Base-by-base conservation (phyloP, 1,139 yeast genomes). In the Saccharomyces pastorianus region DNA sequence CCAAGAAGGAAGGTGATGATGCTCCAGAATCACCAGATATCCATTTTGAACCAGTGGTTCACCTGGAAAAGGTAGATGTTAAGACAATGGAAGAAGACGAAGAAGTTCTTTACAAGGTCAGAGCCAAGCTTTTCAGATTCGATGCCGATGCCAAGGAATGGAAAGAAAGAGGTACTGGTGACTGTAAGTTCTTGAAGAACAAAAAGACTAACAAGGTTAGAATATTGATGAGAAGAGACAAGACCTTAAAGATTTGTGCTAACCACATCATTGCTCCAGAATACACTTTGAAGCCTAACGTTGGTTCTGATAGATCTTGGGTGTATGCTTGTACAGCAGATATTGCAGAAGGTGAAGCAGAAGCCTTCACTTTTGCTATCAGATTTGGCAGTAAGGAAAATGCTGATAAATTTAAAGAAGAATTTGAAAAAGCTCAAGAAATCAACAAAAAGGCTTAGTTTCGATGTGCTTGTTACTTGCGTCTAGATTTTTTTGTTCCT, bases 131-230 rank as follows among this genome's bases (percentile, higher is more conserved):
- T 70, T 93, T 93, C 80, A 85, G 90, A 74, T 93, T 85, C 78
- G 88, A 85, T 69, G 79, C 78, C 58, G 90, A 85, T 60, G 71
- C 84, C 56, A 88, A 88, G 69, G 99, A 93, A 76, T 93, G 99
- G 99, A 93, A 95, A 75, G 99, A 95, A 79, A 88, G 99, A 78
- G 99, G 99, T 64, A 90, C 97, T 48, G 99, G 99, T 66, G 99
- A 93, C 70, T 97, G 91, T 66, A 89, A 91, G 76, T 89, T 93
- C 74, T 82, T 93, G 71, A 82, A 93, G 77, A 96, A 91, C 77
- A 89, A 88, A 75, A 76, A 76, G 58, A 76, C 89, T 56, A 80
- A 81, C 56, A 91, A 88, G 76, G 88, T 87, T 60, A 85, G 99
- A 76, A 75, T 93, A 62, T 80, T 93, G 71, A 93, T 93, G 99